A percentile compares a stretch with the other conserved stretches of the same genome.
These are phyloP conservation scores for Collybia nuda DNA, from an alignment of 768 basidiomycete genomes.

Conservation along the genomic window DNA sequence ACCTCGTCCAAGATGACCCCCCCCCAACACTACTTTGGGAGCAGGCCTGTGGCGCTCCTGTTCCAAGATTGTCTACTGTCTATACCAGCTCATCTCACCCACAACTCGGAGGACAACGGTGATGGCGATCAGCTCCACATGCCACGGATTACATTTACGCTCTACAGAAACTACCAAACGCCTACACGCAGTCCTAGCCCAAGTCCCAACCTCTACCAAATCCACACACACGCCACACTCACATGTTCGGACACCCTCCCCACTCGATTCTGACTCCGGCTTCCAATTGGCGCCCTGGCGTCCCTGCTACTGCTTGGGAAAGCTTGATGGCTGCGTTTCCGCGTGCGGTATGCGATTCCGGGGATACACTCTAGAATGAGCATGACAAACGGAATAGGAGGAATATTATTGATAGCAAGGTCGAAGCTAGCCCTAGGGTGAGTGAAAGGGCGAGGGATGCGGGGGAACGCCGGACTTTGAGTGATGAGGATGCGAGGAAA, in stretches of 20 bases:
- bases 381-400: constrained; percentile 34
- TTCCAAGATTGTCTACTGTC: constrained; percentile 29
- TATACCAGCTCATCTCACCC: constrained; percentile 22
- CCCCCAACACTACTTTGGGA: too few relatives aligned
- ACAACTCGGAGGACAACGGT: constrained; percentile 21
- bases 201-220: constrained; percentile 40
- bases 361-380: constrained; percentile 60
- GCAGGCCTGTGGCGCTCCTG: constrained; percentile 31
- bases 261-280: constrained; percentile 62
- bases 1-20: too few relatives aligned
- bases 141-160: constrained; percentile 30
- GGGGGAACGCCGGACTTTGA: too few relatives aligned
- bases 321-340: constrained; percentile 67
- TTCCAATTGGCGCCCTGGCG: constrained; percentile 31
- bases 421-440: constrained; percentile 52
- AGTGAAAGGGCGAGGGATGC: constrained; percentile 36
- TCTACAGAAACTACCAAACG: constrained; percentile 50
- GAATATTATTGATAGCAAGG: constrained; percentile 65
- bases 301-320: constrained; percentile 53
- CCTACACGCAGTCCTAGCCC: constrained; percentile 60
- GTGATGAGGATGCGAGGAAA: too few relatives aligned
- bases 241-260: constrained; percentile 36
- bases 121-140: constrained; percentile 36
- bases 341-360: constrained; percentile 62
- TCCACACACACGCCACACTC: constrained; percentile 18